A percentile compares a stretch with the other conserved stretches of the same genome.
Evolutionary conservation across 352 stramenopile genomes (phyloP).

Genomic region (Pythium diclinum): DNA sequence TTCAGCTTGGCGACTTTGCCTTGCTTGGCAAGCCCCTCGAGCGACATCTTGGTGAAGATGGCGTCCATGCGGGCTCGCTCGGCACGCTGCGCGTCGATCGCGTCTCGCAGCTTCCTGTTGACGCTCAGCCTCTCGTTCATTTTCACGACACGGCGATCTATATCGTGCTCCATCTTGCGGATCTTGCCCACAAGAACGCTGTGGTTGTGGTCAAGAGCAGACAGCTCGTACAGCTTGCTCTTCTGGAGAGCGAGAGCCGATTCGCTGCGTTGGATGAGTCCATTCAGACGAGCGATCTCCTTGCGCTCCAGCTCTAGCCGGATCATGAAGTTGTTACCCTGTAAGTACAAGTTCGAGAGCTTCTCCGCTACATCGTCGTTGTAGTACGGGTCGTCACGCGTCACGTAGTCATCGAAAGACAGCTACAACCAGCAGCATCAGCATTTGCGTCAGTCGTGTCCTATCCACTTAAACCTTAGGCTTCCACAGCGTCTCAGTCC

Average conservation of each 20-base stretch:
- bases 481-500: not conserved
- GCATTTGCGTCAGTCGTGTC: too few relatives aligned
- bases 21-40: constrained; percentile 55
- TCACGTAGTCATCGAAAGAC: constrained; percentile 68
- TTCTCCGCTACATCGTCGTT: constrained; percentile 73
- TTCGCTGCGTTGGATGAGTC: constrained; percentile 68
- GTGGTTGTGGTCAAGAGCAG: constrained; percentile 69
- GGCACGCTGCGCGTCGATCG: constrained; percentile 62
- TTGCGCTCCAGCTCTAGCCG: constrained; percentile 74
- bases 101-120: constrained; percentile 61
- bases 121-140: constrained; percentile 77
- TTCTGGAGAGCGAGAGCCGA: constrained; percentile 59
- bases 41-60: constrained; percentile 71
- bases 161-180: constrained; percentile 81
- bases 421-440: constrained; percentile 31
- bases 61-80: constrained; percentile 72
- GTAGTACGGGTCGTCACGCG: constrained; percentile 71
- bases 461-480: not conserved
- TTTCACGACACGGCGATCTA: constrained; percentile 77
- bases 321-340: constrained; percentile 84
- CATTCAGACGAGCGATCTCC: constrained; percentile 61
- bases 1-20: constrained; percentile 43
- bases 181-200: constrained; percentile 51
- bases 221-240: constrained; percentile 71
- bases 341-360: constrained; percentile 68